Conservation (phyloP, 164 flowering plant genomes). For the Paratinospora sagittata region DNA sequence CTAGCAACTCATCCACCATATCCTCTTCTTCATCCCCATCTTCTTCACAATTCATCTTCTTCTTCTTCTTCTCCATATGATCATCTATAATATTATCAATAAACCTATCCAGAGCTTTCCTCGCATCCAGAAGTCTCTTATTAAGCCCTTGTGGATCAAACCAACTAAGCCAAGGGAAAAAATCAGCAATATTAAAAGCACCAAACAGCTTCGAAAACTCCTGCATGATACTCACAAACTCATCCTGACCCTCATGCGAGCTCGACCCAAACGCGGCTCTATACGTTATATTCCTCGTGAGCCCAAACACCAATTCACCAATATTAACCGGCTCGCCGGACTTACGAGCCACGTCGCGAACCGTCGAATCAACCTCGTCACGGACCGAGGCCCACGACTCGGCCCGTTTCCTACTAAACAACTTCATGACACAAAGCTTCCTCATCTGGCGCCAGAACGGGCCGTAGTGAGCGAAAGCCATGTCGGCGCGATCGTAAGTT, state of each 20-base stretch:
- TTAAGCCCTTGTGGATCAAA: conserved; percentile 52
- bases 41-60: neutral
- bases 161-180: conserved; percentile 51
- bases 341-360: too few relatives aligned
- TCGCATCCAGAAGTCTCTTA: conserved; percentile 39
- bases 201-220: conserved; percentile 79
- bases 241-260: conserved; percentile 2
- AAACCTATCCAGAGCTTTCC: conserved; percentile 46
- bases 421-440: too few relatives aligned
- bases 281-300: conserved; percentile 53
- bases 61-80: conserved; percentile 34
- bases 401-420: too few relatives aligned
- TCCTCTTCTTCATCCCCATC: conserved; percentile 28
- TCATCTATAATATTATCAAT: conserved; percentile 66
- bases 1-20: conserved; percentile 74
- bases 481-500: too few relatives aligned
- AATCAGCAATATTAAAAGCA: conserved; percentile 67
- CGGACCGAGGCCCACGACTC: too few relatives aligned
- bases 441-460: too few relatives aligned
- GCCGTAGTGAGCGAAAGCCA: too few relatives aligned
- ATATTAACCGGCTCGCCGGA: conserved; percentile 28
- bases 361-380: too few relatives aligned
- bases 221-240: conserved; percentile 26
- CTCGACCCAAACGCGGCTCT: conserved; percentile 71
- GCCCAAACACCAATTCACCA: conserved; percentile 58